These are phyloP conservation scores for Coprinopsis cinerea DNA, from an alignment of 768 basidiomycete genomes.

Conservation along the genomic window DNA sequence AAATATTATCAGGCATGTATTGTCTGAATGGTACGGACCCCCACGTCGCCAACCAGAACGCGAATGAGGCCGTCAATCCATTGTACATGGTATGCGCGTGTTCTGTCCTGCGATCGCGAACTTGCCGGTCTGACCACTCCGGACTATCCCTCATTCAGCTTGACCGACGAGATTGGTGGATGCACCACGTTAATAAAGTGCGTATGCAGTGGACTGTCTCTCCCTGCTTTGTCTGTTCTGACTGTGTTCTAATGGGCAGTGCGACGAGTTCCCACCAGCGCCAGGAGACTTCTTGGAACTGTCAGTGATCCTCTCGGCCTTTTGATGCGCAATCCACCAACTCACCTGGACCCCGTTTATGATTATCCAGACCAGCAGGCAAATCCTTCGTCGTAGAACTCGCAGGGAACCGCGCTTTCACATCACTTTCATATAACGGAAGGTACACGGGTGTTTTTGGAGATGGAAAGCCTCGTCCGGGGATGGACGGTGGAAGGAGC, in stretches of 20 bases:
- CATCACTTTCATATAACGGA: constrained; percentile 31
- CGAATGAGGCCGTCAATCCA: constrained; percentile 27
- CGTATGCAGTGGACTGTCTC: not conserved
- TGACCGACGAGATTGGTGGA: constrained; percentile 34
- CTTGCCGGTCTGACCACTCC: not conserved
- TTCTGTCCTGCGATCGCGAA: not conserved
- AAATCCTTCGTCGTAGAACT: constrained; percentile 37
- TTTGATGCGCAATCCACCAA: not conserved
- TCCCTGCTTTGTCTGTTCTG: too few species aligned
- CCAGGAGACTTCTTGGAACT: constrained; percentile 38
- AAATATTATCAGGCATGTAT: constrained; percentile 24
- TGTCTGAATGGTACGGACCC: constrained; percentile 29
- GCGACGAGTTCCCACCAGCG: constrained; percentile 40
- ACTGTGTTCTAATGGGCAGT: too few species aligned
- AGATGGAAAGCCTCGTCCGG: constrained; percentile 32
- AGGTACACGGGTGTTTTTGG: constrained; percentile 19
- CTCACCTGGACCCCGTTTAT: too few species aligned
- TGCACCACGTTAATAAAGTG: constrained; percentile 29
- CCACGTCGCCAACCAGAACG: constrained; percentile 25
- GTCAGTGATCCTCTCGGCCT: constrained; percentile 19
- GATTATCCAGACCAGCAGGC: constrained; percentile 37
- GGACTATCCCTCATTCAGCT: too few species aligned
- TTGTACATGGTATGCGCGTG: constrained; percentile 24
- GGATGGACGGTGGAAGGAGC: constrained; percentile 22
- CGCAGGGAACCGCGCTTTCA: constrained; percentile 37